A percentile compares a stretch with the other conserved stretches of the same genome.
phyloP scores from a whole-genome alignment of 2,329 filamentous ascomycete genomes.

The Aspergillus carbonarius region DNA sequence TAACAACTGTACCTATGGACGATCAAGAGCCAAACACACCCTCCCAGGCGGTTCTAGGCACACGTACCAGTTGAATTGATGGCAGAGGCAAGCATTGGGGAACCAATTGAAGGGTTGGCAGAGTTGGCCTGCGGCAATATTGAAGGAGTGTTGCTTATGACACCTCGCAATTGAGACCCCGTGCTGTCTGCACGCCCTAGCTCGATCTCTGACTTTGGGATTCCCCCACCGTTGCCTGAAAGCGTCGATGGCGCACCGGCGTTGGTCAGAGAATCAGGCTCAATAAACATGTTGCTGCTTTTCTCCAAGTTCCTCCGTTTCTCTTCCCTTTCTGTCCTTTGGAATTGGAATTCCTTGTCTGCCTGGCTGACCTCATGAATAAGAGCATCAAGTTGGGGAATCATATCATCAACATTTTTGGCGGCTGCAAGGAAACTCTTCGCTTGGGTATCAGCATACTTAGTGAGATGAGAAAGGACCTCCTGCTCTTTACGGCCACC shows the following conservation, averaged over 20 bases:
- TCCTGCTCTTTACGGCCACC: constrained; percentile 98
- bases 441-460: constrained; percentile 88
- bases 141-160: constrained; percentile 49
- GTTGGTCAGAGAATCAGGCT: constrained; percentile 61
- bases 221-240: constrained; percentile 46
- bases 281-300: constrained; percentile 70
- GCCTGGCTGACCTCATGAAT: constrained; percentile 86
- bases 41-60: constrained; percentile 23
- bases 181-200: constrained; percentile 73
- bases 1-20: constrained; percentile 42
- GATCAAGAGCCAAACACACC: not conserved
- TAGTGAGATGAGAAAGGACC: constrained; percentile 88
- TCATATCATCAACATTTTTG: constrained; percentile 80
- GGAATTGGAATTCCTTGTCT: constrained; percentile 95
- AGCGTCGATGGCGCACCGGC: constrained; percentile 35
- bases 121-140: constrained; percentile 39
- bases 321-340: constrained; percentile 91
- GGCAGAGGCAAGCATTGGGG: constrained; percentile 21
- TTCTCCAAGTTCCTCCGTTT: constrained; percentile 89
- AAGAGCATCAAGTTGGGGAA: constrained; percentile 87
- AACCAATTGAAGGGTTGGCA: constrained; percentile 19
- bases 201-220: constrained; percentile 64
- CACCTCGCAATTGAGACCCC: constrained; percentile 62
- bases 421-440: constrained; percentile 77
- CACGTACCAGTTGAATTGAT: constrained; percentile 38